Evolutionary conservation across 176 grass and related monocot genomes (phyloP).

Genomic region (Chrysopogon serrulatus): DNA sequence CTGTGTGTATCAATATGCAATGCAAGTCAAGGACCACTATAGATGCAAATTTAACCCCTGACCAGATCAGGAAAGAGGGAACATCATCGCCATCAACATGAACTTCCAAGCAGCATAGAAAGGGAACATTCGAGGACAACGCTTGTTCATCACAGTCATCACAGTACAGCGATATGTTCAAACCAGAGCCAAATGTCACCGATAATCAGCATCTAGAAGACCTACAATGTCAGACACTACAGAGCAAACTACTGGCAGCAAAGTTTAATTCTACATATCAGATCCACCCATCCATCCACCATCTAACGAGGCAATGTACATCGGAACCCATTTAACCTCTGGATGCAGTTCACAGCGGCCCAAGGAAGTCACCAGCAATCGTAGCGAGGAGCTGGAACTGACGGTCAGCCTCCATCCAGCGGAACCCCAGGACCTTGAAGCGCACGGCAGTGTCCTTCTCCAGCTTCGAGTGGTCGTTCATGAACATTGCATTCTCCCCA

Average conservation of each 20-base stretch:
- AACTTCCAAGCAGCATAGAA: not conserved
- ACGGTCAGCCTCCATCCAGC: constrained; percentile 87
- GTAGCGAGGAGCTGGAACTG: constrained; percentile 82
- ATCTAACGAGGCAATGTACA: constrained; percentile 23
- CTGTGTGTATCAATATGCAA: not conserved
- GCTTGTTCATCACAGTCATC: not conserved
- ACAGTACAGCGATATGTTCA: not conserved
- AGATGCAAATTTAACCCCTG: not conserved
- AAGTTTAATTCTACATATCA: not conserved
- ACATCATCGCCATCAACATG: not conserved
- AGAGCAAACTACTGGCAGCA: not conserved
- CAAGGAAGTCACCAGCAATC: constrained; percentile 83
- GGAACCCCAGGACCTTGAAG: constrained; percentile 80
- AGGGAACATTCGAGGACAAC: not conserved
- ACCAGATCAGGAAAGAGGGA: not conserved
- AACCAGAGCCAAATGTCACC: not conserved
- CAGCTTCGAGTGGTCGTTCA: constrained; percentile 71
- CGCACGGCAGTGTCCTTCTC: constrained; percentile 65
- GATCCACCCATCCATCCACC: not conserved
- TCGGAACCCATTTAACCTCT: not conserved
- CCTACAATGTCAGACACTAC: not conserved
- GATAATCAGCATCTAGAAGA: not conserved
- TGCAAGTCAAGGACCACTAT: not conserved
- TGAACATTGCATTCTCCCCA: constrained; percentile 76
- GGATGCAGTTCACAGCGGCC: constrained; percentile 51